Percentiles rank a stretch among this genome's conserved stretches.
phyloP scores from a whole-genome alignment of 2,329 filamentous ascomycete genomes.

The Phymatotrichopsis omnivora region DNA sequence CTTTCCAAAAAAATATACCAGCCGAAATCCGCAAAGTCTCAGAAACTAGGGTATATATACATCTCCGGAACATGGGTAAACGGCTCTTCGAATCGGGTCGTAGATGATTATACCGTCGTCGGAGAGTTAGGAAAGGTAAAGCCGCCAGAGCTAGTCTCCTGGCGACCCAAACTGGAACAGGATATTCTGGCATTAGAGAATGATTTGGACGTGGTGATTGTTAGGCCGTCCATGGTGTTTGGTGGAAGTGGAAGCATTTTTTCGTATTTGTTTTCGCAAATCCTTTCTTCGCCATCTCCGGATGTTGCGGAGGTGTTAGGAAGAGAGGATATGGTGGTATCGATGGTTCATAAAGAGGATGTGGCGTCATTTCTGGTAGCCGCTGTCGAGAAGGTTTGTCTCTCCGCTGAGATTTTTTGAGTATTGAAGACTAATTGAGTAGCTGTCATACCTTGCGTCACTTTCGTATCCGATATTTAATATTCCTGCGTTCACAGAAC shows the following conservation, averaged over 20 bases:
- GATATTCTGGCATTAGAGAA: conserved; percentile 32
- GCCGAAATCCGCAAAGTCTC: conserved; percentile 25
- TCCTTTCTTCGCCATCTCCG: conserved; percentile 28
- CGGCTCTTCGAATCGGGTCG: conserved; percentile 30
- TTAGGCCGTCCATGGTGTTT: conserved; percentile 35
- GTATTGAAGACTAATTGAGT: not conserved
- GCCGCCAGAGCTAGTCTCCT: conserved; percentile 31
- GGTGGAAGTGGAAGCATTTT: conserved; percentile 34
- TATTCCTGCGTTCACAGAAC: conserved; percentile 34
- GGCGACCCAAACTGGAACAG: conserved; percentile 34
- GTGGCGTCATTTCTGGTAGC: conserved; percentile 33
- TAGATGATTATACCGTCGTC: conserved; percentile 33
- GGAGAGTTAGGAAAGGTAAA: conserved; percentile 26
- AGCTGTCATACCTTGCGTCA: conserved; percentile 26
- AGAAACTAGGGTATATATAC: conserved; percentile 37
- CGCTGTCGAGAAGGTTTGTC: conserved; percentile 34
- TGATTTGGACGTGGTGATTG: conserved; percentile 34
- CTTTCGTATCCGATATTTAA: conserved; percentile 36
- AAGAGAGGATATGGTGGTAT: conserved; percentile 28
- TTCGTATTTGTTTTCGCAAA: conserved; percentile 29
- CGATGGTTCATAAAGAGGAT: conserved; percentile 37
- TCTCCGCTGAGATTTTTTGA: not conserved
- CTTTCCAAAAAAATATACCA: conserved; percentile 26
- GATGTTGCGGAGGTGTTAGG: conserved; percentile 26
- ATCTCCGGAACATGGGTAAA: conserved; percentile 37